Evolutionary conservation across 805 yeast species (phyloP).

Genomic region (Spathaspora arborariae): DNA sequence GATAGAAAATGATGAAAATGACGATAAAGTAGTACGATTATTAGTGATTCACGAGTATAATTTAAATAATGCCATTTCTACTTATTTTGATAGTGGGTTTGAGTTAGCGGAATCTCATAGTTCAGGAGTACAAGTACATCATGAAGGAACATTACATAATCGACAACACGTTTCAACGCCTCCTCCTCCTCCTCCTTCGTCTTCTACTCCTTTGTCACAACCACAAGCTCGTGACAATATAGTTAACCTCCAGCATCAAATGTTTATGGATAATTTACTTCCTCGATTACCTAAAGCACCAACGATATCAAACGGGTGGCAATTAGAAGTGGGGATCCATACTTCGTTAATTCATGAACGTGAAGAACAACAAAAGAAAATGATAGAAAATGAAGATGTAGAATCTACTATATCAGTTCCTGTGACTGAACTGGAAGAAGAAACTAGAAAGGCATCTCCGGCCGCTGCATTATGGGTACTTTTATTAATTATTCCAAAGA

Average conservation of each 20-base stretch:
- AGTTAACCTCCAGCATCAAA: conserved; percentile 24
- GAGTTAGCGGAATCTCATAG: conserved; percentile 15
- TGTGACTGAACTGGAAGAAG: conserved; percentile 1
- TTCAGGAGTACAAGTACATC: conserved; percentile 12
- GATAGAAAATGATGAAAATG: conserved; percentile 38
- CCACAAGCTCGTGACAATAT: conserved; percentile 4
- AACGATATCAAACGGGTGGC: conserved; percentile 37
- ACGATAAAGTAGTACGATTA: conserved; percentile 43
- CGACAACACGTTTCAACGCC: conserved; percentile 7
- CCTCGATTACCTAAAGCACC: conserved; percentile 41
- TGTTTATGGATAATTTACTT: conserved; percentile 19
- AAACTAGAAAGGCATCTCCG: conserved; percentile 9
- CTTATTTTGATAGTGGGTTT: conserved; percentile 54
- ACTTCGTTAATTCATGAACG: conserved; percentile 21
- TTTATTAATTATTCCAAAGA: conserved; percentile 52
- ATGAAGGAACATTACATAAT: conserved; percentile 18
- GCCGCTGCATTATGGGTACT: conserved; percentile 44
- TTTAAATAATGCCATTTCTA: conserved; percentile 56
- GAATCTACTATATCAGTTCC: not conserved
- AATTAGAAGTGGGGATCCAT: conserved; percentile 39
- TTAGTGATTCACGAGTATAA: conserved; percentile 55
- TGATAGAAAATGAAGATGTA: conserved; percentile 1
- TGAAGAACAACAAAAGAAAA: conserved; percentile 3
- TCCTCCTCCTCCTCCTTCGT: not conserved
- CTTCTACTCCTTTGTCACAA: too few species aligned